These are phyloP conservation scores for Kuraishia molischiana DNA, from an alignment of 805 yeast genomes.

Conservation along the genomic window DNA sequence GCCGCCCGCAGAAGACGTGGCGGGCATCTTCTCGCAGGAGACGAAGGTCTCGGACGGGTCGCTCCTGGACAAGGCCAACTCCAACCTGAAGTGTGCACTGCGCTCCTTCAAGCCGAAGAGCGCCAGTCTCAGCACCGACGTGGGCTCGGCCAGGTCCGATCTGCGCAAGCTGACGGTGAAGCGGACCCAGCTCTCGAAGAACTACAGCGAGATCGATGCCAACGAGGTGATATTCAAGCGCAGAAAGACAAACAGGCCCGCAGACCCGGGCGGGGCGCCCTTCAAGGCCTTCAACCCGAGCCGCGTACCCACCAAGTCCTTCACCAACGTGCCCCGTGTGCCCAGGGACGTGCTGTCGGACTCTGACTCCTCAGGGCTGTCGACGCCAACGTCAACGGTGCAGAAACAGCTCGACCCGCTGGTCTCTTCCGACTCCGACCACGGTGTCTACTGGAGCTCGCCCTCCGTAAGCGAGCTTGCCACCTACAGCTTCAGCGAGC, in stretches of 20 bases:
- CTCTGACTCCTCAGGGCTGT: constrained; percentile 6
- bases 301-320: background rate
- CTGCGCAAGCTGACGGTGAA: constrained; percentile 16
- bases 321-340: background rate
- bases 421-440: background rate
- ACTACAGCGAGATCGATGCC: constrained; percentile 19
- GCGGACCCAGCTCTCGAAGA: constrained; percentile 13
- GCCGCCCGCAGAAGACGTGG: background rate
- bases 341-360: constrained; percentile 5
- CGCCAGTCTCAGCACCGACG: background rate
- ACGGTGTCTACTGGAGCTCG: constrained; percentile 41
- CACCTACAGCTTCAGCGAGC: constrained; percentile 31
- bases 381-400: background rate
- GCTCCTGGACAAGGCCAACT: background rate
- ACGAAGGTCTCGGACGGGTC: background rate
- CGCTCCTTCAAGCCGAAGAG: background rate
- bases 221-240: constrained; percentile 15
- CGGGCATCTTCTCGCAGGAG: background rate
- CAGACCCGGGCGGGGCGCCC: background rate
- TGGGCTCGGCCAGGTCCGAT: constrained; percentile 10
- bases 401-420: background rate
- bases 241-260: constrained; percentile 2
- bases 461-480: constrained; percentile 48
- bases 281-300: background rate
- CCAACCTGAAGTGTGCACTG: background rate